Evolutionary conservation across 306 rosid species (phyloP), one percentile per base, ranked within the genome.

Genomic region (Ormosia emarginata): DNA sequence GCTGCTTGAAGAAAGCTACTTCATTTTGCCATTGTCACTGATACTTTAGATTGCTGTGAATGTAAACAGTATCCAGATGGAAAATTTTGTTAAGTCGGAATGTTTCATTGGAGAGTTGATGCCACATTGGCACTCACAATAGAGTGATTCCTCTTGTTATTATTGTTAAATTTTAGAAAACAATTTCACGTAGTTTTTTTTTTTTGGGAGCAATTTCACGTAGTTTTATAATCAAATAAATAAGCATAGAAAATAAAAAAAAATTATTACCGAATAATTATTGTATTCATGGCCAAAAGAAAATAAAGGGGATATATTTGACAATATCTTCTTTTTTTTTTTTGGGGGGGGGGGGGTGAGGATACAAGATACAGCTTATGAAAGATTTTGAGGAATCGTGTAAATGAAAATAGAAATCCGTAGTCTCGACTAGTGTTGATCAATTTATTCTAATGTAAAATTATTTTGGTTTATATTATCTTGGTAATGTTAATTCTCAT

Each of bases 1-100:
- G 77, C 56, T 66, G 71, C 65, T 67, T 62, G 75, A 30, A 67
- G 57, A 64, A 58, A 68, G 78, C 74, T 71, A 12, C 80, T 55
- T 29, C 49, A 66, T 30, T 70, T 65, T 69, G 14, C 64, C 43
- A 10, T 74, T 34, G 61, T 64, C 7, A 43, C 30, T 75, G 82
- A 64, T 32, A 12, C 65, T 73, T 40, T 14, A 57, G 47, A 14
- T 36, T 73, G 64, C 47, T 66, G 65, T 4, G 37, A 41, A 17
- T 73, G 6, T 65, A 39, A 13, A 79, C 12, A 36, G 32, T 72
- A 53, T 79, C 62, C 14, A n/a, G 39, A 70, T 29, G 62, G 58
- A 43, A 15, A 53, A 44, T 24, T 69, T 39, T 75, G 41, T 55
- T 5, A 33, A 68, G 72, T 47, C n/a, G 30, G 77, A 62, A 44